Conservation (phyloP, 805 yeast genomes). For the Spathaspora sp. region DNA sequence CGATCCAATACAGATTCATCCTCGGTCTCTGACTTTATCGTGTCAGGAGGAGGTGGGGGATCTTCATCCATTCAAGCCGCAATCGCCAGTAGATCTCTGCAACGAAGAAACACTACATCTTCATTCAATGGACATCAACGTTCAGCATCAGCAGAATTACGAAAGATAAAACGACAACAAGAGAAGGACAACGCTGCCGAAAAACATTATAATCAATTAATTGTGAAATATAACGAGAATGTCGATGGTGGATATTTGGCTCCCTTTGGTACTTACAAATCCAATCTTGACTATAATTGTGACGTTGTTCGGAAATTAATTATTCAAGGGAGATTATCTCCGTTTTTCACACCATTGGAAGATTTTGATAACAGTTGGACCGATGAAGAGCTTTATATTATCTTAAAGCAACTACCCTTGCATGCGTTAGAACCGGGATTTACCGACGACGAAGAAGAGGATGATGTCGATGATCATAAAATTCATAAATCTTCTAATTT, state of each 20-base stretch:
- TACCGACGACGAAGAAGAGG: slow-evolving; percentile 57
- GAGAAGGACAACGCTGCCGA: slow-evolving; percentile 56
- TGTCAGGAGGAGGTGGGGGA: slow-evolving; percentile 1
- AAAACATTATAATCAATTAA: slow-evolving; percentile 50
- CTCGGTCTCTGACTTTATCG: slow-evolving; percentile 7
- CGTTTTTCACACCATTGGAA: slow-evolving; percentile 86
- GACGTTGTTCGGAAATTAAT: slow-evolving; percentile 70
- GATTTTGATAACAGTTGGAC: slow-evolving; percentile 73
- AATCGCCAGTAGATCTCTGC: slow-evolving; percentile 4
- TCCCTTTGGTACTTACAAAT: slow-evolving; percentile 84
- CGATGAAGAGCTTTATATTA: slow-evolving; percentile 55
- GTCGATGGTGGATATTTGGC: slow-evolving; percentile 95
- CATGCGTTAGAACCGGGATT: slow-evolving; percentile 54
- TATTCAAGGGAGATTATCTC: slow-evolving; percentile 70
- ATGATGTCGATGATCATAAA: slow-evolving; percentile 62
- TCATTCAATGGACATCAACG: slow-evolving; percentile 8
- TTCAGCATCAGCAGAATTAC: slow-evolving; percentile 15
- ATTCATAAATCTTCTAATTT: slow-evolving; percentile 46
- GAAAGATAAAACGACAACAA: slow-evolving; percentile 30
- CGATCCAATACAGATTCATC: slow-evolving; percentile 14
- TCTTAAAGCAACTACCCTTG: slow-evolving; percentile 48
- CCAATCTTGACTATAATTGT: slow-evolving; percentile 70
- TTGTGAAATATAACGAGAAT: slow-evolving; percentile 60
- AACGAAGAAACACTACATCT: slow-evolving; percentile 18
- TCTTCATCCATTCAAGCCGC: slow-evolving; percentile 6